Evolutionary conservation across 2,329 filamentous ascomycete genomes (phyloP).

Genomic region (Fusarium sublunatum): DNA sequence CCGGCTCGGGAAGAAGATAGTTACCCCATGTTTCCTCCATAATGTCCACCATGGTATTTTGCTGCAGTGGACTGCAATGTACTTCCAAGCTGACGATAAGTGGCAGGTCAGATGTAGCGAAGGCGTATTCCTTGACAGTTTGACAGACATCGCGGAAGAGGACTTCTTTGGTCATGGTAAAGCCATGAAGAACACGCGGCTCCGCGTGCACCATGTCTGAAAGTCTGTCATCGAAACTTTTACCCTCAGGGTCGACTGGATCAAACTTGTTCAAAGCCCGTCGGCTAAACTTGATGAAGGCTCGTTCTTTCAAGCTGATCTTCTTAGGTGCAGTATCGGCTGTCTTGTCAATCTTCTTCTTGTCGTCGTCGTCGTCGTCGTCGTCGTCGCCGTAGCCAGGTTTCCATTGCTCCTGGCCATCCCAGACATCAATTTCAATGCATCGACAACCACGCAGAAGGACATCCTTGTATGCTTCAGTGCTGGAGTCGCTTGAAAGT

Average conservation of each 20-base stretch:
- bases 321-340: neutral
- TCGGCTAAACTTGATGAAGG: neutral
- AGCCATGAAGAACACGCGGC: slow-evolving; percentile 83
- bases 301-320: neutral
- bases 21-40: slow-evolving; percentile 89
- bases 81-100: slow-evolving; percentile 93
- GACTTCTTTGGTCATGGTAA: slow-evolving; percentile 84
- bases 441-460: slow-evolving; percentile 83
- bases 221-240: neutral
- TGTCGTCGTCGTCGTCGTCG: fast-evolving
- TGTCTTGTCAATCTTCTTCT: too few relatives aligned
- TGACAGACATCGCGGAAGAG: slow-evolving; percentile 87
- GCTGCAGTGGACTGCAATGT: slow-evolving; percentile 82
- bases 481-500: slow-evolving; percentile 78
- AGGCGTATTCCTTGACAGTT: slow-evolving; percentile 81
- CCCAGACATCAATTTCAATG: slow-evolving; percentile 95
- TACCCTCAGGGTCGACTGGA: too few relatives aligned
- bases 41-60: slow-evolving; percentile 91
- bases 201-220: neutral
- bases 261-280: slow-evolving; percentile 21
- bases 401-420: slow-evolving; percentile 69
- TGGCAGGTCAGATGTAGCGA: slow-evolving; percentile 78
- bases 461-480: slow-evolving; percentile 81
- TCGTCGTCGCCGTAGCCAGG: neutral
- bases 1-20: slow-evolving; percentile 72